Percentiles rank a stretch among this genome's conserved stretches.
phyloP scores from a whole-genome alignment of 257 asterid species.

The Salvia rosmarinus region DNA sequence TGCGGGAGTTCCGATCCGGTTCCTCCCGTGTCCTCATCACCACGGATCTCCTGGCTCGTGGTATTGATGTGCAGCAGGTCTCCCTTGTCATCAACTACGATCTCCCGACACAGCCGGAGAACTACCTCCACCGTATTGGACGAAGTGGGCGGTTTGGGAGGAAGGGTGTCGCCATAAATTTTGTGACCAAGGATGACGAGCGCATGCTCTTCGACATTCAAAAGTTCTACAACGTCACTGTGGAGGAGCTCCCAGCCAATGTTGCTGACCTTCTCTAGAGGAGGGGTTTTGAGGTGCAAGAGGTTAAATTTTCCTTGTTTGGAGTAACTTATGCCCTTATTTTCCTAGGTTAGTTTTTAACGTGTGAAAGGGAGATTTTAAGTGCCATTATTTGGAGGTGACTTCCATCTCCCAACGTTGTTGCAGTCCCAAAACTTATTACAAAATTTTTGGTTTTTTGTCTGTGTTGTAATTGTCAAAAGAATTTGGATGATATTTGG shows the following conservation, averaged over 20 bases:
- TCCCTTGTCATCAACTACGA: conserved; percentile 62
- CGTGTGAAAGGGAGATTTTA: conserved; percentile 39
- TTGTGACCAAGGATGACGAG: conserved; percentile 58
- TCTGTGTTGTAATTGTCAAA: conserved; percentile 45
- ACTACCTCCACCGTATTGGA: conserved; percentile 66
- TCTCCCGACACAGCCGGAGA: conserved; percentile 69
- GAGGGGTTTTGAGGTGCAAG: conserved; percentile 23
- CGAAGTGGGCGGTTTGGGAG: conserved; percentile 70
- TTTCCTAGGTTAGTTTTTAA: conserved; percentile 41
- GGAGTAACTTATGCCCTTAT: conserved; percentile 36
- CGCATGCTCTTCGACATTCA: conserved; percentile 63
- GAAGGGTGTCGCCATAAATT: conserved; percentile 69
- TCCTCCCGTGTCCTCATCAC: conserved; percentile 67
- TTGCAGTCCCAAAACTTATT: conserved; percentile 37
- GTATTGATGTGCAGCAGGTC: conserved; percentile 68
- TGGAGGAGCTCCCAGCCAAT: conserved; percentile 66
- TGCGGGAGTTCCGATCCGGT: conserved; percentile 66
- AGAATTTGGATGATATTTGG: conserved; percentile 35
- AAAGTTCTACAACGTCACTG: conserved; percentile 50
- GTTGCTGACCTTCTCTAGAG: conserved; percentile 57
- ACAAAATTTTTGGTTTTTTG: conserved; percentile 33
- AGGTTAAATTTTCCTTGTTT: conserved; percentile 22
- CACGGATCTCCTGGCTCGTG: conserved; percentile 66
- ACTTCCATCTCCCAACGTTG: conserved; percentile 36
- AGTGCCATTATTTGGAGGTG: conserved; percentile 40